Evolutionary conservation across 768 basidiomycete genomes (phyloP), one percentile per base, ranked within the genome.

Genomic region (Dioszegia crocea): DNA sequence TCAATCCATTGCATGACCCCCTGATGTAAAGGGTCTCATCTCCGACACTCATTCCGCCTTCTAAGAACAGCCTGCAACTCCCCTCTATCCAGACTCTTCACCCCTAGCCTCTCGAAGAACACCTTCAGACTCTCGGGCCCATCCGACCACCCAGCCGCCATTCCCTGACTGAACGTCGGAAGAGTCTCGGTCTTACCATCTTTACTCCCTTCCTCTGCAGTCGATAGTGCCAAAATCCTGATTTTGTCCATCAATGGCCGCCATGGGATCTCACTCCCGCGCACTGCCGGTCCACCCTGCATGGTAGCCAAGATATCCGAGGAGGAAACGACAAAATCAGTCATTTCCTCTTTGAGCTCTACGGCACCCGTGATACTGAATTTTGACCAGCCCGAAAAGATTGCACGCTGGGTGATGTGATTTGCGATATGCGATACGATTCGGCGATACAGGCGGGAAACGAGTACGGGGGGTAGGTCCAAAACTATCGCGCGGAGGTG

Each of bases 341-440:
- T 85, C 82, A 79, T 84, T 85, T 98, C 92, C 0, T 83, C 82
- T 21, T 80, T 80, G 21, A 94, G 81, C 21, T 79, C 78, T 59
- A 80, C 81, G 4, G 86, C 88, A 55, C 89, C 86, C 8, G 75
- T 68, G 2, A 81, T 74, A 30, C 82, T 80, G 56, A 92, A 80
- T 54, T 80, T 80, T 5, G 78, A 82, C 60, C 83, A 83, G 0
- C 89, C 86, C 41, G 89, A 85, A 70, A 88, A 88, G 54, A 96
- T 84, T 59, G 87, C 84, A 14, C 92, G 87, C 63, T 92, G 89
- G 19, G 88, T 78, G 52, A 98, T 85, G 71, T 92, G 85, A 48
- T 87, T 84, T 0, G 87, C 81, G 12, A 98, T 70, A 36, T 84
- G 83, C 8, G 84, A 78, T 21, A 87, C 84, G 60, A 88, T 85